A percentile compares a stretch with the other conserved stretches of the same genome.
phyloP scores from a whole-genome alignment of 805 yeast species.

The Wickerhamomyces ciferrii region DNA sequence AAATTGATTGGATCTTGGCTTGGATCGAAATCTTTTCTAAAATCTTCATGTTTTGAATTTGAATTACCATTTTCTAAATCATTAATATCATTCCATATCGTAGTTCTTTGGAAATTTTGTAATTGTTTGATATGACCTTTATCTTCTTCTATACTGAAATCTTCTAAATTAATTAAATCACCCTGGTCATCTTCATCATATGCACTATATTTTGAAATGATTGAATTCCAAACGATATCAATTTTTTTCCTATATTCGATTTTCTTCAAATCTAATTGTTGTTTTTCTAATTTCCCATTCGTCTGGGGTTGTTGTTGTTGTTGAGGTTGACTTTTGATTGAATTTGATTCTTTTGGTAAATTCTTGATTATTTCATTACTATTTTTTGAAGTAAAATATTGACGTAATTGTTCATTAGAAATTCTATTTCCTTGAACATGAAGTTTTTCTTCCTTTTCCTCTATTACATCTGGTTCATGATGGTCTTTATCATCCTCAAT shows the following conservation, averaged over 20 bases:
- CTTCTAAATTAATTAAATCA: constrained; percentile 25
- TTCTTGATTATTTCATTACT: neutral
- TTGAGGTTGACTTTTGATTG: no score
- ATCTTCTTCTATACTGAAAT: constrained; percentile 15
- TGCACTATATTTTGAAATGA: constrained; percentile 25
- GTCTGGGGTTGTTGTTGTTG: neutral
- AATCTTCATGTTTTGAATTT: neutral
- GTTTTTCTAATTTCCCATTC: constrained; percentile 1
- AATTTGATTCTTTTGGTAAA: neutral
- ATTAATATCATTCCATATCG: constrained; percentile 15
- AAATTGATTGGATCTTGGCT: neutral
- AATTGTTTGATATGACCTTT: constrained; percentile 16
- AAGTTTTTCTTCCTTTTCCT: no score
- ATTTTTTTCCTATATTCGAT: constrained; percentile 19
- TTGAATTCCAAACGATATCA: constrained; percentile 25
- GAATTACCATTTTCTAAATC: constrained; percentile 1
- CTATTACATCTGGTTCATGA: no score
- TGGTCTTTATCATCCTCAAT: neutral
- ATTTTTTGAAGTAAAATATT: neutral
- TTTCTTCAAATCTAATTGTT: constrained; percentile 5
- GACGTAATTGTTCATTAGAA: neutral
- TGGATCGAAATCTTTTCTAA: constrained; percentile 2
- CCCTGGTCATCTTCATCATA: constrained; percentile 26
- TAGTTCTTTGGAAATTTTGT: constrained; percentile 2
- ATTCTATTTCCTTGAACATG: neutral